Evolutionary conservation across 768 basidiomycete genomes (phyloP).

Genomic region (Hypsizygus marmoreus): DNA sequence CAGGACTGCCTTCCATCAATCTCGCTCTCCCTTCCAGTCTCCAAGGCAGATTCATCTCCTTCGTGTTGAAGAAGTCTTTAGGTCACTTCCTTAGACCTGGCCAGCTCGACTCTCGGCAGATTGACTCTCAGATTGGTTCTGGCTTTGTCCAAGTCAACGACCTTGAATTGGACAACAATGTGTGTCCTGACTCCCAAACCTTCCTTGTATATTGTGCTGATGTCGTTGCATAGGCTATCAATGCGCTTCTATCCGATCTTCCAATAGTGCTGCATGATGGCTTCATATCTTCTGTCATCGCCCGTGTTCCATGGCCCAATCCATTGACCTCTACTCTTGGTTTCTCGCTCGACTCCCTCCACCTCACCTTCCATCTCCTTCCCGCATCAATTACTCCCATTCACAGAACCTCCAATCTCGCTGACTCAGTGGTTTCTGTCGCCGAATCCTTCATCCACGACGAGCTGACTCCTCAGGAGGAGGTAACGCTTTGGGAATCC

Average conservation of each 20-base stretch:
- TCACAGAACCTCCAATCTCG: slow-evolving; percentile 44
- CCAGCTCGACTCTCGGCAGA: slow-evolving; percentile 82
- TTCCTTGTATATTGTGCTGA: slow-evolving; percentile 17
- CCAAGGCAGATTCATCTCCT: slow-evolving; percentile 88
- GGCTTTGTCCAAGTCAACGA: slow-evolving; percentile 87
- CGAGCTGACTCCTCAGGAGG: slow-evolving; percentile 74
- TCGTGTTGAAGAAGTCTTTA: slow-evolving; percentile 77
- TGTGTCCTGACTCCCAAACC: slow-evolving; percentile 37
- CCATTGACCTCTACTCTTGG: slow-evolving; percentile 75
- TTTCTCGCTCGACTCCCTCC: slow-evolving; percentile 66
- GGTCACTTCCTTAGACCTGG: slow-evolving; percentile 89
- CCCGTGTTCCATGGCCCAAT: slow-evolving; percentile 84
- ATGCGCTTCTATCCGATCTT: slow-evolving; percentile 60
- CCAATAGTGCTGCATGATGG: slow-evolving; percentile 75
- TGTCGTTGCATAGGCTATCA: slow-evolving; percentile 65
- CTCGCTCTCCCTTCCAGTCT: slow-evolving; percentile 68
- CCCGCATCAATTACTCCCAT: slow-evolving; percentile 26
- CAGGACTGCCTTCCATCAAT: slow-evolving; percentile 67
- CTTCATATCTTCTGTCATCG: slow-evolving; percentile 71
- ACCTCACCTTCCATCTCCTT: slow-evolving; percentile 62
- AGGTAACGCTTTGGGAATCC: slow-evolving; percentile 68
- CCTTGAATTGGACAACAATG: slow-evolving; percentile 76
- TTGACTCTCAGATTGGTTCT: slow-evolving; percentile 92
- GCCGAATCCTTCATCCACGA: slow-evolving; percentile 84
- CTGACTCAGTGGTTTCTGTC: slow-evolving; percentile 71